Evolutionary conservation across 2,329 filamentous ascomycete species (phyloP), one percentile per base, ranked within the genome.

Genomic region (Ascochyta fabae): DNA sequence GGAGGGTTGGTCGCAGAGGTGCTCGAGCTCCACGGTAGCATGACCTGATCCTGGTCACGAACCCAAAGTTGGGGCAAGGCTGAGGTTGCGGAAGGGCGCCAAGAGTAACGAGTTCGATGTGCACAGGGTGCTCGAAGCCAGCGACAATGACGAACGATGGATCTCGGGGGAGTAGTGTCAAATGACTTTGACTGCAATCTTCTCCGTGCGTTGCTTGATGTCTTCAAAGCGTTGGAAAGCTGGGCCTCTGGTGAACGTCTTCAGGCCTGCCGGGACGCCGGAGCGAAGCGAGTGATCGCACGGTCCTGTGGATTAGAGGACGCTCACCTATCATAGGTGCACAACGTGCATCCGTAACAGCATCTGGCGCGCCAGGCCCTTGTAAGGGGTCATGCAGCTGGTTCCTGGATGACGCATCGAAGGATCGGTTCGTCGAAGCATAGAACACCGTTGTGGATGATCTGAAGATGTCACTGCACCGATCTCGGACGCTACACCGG

Each of bases 11-110:
- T 63, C 71, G 62, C 66, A 64, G 56, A 50, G 50, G 57, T 58
- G 68, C 64, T 66, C 67, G 66, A 69, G 70, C 69, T 51, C 61
- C 52, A 56, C 63, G 61, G 62, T 64, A 64, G 64, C 52, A 64
- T 53, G 63, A 63, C 64, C 63, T 60, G 42, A 60, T 58, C 67
- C 62, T 57, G 56, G 64, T 66, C 55, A 39, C 65, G 60, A 66
- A 70, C 72, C 68, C 70, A 73, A 66, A 62, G 54, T 60, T 74
- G 66, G 67, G 72, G 71, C 72, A 73, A 71, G 69, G 69, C 70
- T 74, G 69, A 68, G 66, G 64, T 24, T 64, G 58, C 56, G 50
- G 62, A 60, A 58, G 62, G 48, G 48, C 59, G 65, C 64, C 65
- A 68, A 68, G 65, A 52, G 36, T 34, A 55, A 45, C 36, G 35